These are phyloP conservation scores for Colletotrichum cordylinicola DNA, from an alignment of 2,329 filamentous ascomycete genomes.

Conservation along the genomic window DNA sequence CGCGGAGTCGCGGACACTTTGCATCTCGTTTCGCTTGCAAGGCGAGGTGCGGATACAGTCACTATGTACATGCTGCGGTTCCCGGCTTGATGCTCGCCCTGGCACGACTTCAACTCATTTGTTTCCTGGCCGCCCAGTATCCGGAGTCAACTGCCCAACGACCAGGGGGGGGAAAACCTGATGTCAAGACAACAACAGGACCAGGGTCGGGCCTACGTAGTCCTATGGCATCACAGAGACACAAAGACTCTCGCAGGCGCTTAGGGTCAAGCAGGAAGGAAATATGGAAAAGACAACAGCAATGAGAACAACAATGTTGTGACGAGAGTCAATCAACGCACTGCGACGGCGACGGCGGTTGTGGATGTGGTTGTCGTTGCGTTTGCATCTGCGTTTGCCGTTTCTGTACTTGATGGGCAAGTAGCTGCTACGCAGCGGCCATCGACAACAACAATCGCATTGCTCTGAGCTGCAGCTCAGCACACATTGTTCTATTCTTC, in stretches of 20 bases:
- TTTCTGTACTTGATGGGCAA: conserved; percentile 4
- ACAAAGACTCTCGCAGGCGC: background rate
- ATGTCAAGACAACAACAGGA: background rate
- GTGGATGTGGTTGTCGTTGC: background rate
- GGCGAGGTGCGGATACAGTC: background rate
- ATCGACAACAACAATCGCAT: conserved; percentile 8
- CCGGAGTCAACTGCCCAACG: background rate
- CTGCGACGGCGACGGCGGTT: background rate
- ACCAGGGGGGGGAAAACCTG: background rate
- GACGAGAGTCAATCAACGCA: background rate
- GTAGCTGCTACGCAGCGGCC: background rate
- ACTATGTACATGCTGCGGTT: background rate
- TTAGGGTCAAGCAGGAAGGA: background rate
- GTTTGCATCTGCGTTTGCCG: background rate
- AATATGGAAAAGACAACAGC: background rate
- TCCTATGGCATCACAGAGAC: background rate
- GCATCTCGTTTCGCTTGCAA: conserved; percentile 1
- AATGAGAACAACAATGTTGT: background rate
- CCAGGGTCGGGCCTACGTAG: background rate
- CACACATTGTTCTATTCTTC: conserved; percentile 10
- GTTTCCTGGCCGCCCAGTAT: background rate
- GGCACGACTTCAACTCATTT: background rate
- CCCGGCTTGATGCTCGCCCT: background rate
- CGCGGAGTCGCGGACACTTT: conserved; percentile 1
- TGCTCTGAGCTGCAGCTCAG: background rate